Evolutionary conservation across 73 alveolate species (phyloP).

Genomic region (Paramecium pentaurelia): DNA sequence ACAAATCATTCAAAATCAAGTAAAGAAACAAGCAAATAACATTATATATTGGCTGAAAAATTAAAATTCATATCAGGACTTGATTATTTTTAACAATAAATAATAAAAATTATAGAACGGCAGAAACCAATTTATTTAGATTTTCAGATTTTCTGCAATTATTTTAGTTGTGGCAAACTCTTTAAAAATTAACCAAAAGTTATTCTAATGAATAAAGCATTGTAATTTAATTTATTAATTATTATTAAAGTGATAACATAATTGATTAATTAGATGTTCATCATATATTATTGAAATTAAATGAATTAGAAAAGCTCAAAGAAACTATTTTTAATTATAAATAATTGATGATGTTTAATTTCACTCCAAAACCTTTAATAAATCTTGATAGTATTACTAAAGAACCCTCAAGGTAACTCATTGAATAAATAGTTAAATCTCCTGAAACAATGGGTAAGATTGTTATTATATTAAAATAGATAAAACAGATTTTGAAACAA

Average conservation of each 20-base stretch:
- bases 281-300: background rate
- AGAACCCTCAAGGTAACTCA: background rate
- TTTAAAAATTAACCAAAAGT: background rate
- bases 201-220: background rate
- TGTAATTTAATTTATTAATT: background rate
- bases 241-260: background rate
- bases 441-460: background rate
- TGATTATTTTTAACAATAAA: background rate
- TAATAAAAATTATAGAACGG: background rate
- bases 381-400: background rate
- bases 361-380: conserved; percentile 16
- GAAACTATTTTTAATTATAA: background rate
- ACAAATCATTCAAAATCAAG: background rate
- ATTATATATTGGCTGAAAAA: background rate
- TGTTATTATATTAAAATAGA: background rate
- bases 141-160: background rate
- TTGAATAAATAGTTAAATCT: background rate
- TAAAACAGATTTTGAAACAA: background rate
- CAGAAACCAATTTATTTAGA: background rate
- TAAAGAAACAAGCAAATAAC: background rate
- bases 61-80: background rate
- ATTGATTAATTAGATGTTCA: background rate
- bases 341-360: background rate
- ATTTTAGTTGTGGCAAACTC: background rate
- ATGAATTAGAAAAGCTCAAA: background rate